Conservation (phyloP, 352 stramenopile species). For the Globisporangium orthogonon region DNA sequence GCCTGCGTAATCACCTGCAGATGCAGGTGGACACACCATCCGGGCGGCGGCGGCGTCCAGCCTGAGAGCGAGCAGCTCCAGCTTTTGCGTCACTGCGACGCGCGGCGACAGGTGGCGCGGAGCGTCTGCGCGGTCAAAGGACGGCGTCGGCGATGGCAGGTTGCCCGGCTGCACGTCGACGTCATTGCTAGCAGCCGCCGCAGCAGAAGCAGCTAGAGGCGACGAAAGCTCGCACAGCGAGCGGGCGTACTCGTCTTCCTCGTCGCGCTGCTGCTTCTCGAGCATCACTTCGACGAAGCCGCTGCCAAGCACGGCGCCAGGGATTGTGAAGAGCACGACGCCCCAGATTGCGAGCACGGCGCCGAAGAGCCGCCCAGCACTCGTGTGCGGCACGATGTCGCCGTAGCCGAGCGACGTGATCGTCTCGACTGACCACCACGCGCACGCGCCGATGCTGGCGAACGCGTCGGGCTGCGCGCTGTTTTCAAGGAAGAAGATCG, state of each 20-base stretch:
- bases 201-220: neutral
- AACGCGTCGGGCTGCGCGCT: slow-evolving; percentile 38
- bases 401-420: slow-evolving; percentile 68
- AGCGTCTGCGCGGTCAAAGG: neutral
- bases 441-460: slow-evolving; percentile 35
- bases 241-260: slow-evolving; percentile 32
- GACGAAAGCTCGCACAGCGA: slow-evolving; percentile 7
- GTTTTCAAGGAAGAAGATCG: slow-evolving; percentile 65
- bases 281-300: slow-evolving; percentile 71
- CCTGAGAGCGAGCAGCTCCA: slow-evolving; percentile 28
- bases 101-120: slow-evolving; percentile 16
- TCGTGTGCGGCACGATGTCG: slow-evolving; percentile 46
- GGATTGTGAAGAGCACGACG: slow-evolving; percentile 59
- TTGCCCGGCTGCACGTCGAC: slow-evolving; percentile 3
- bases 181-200: neutral
- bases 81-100: slow-evolving; percentile 15
- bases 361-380: slow-evolving; percentile 28
- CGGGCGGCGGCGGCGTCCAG: slow-evolving; percentile 21
- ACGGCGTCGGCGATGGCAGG: slow-evolving; percentile 2
- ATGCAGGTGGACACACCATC: no score
- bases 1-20: no score
- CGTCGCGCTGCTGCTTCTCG: slow-evolving; percentile 44
- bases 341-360: slow-evolving; percentile 46
- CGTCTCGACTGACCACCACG: slow-evolving; percentile 60
- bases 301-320: slow-evolving; percentile 45